These are phyloP conservation scores for Dactylella cylindrospora DNA, from an alignment of 2,329 filamentous ascomycete species.

Conservation along the genomic window DNA sequence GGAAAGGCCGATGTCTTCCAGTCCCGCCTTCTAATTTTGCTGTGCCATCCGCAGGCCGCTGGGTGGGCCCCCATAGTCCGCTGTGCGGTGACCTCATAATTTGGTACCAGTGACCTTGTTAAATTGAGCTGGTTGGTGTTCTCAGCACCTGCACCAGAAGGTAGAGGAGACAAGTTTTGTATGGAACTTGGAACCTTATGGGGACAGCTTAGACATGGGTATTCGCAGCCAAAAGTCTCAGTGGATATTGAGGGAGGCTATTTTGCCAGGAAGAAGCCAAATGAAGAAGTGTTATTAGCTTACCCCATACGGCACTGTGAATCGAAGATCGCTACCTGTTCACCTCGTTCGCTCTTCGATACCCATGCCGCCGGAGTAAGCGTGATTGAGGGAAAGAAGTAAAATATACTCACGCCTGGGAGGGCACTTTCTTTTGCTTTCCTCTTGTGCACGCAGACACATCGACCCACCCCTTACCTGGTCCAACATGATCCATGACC, in stretches of 20 bases:
- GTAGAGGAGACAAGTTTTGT: conserved; percentile 23
- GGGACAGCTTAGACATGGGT: conserved; percentile 23
- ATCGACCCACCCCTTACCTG: conserved; percentile 38
- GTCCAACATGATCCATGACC: conserved; percentile 33
- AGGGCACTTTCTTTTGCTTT: too few relatives aligned
- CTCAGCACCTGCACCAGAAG: conserved; percentile 10
- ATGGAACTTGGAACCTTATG: conserved; percentile 19
- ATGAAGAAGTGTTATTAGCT: conserved; percentile 5
- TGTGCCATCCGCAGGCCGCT: conserved; percentile 21
- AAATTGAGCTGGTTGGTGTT: conserved; percentile 18
- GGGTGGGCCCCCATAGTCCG: conserved; percentile 11
- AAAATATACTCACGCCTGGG: too few relatives aligned
- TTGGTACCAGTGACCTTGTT: conserved; percentile 35
- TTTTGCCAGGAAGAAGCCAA: too few relatives aligned
- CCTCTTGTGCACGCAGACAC: conserved; percentile 19
- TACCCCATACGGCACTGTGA: conserved; percentile 14
- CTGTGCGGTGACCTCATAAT: conserved; percentile 37
- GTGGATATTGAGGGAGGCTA: too few relatives aligned
- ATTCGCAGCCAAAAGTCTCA: conserved; percentile 38
- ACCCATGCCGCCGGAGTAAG: conserved; percentile 32
- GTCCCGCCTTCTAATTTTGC: conserved; percentile 14
- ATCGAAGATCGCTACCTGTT: conserved; percentile 35
- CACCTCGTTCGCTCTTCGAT: conserved; percentile 35
- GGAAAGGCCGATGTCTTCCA: conserved; percentile 10
- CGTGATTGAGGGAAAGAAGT: conserved; percentile 14